Conservation (phyloP, 2,329 filamentous ascomycete genomes). For the Phyllosticta paracitricarpa region DNA sequence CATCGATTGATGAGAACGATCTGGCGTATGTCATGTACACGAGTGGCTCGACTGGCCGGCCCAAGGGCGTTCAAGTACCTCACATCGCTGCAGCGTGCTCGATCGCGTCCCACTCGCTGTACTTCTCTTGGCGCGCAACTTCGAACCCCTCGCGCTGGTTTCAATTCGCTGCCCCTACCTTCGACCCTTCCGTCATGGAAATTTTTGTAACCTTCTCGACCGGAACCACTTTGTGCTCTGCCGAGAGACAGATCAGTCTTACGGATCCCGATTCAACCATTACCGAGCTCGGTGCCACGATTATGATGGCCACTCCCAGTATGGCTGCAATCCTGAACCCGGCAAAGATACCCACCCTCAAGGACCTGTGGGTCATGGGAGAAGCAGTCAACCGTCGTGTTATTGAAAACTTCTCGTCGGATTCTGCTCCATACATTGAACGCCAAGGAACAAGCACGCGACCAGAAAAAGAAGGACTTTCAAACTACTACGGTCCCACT, state of each 20-base stretch:
- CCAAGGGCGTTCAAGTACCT: constrained; percentile 9
- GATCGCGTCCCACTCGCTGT: constrained; percentile 47
- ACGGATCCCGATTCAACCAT: constrained; percentile 61
- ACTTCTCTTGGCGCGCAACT: constrained; percentile 39
- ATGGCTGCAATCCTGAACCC: constrained; percentile 66
- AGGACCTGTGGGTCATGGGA: constrained; percentile 71
- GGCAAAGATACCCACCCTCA: constrained; percentile 55
- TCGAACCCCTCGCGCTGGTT: constrained; percentile 50
- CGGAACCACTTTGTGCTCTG: constrained; percentile 70
- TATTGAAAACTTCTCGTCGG: constrained; percentile 10
- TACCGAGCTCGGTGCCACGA: constrained; percentile 54
- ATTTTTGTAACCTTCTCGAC: constrained; percentile 76
- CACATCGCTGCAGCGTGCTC: constrained; percentile 15
- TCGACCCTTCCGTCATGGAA: constrained; percentile 82
- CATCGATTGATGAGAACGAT: constrained; percentile 5
- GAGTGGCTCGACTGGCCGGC: constrained; percentile 8
- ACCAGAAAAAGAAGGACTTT: constrained; percentile 47
- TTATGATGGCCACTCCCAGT: constrained; percentile 77
- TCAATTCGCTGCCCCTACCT: constrained; percentile 75
- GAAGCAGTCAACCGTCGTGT: constrained; percentile 59
- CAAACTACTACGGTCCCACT: constrained; percentile 74
- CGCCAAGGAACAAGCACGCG: constrained; percentile 42
- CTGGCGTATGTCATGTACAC: constrained; percentile 10
- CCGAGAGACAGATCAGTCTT: constrained; percentile 64
- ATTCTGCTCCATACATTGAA: constrained; percentile 44